Base-by-base conservation (phyloP, 345 rosid species). In the Eutrema heterophyllum region DNA sequence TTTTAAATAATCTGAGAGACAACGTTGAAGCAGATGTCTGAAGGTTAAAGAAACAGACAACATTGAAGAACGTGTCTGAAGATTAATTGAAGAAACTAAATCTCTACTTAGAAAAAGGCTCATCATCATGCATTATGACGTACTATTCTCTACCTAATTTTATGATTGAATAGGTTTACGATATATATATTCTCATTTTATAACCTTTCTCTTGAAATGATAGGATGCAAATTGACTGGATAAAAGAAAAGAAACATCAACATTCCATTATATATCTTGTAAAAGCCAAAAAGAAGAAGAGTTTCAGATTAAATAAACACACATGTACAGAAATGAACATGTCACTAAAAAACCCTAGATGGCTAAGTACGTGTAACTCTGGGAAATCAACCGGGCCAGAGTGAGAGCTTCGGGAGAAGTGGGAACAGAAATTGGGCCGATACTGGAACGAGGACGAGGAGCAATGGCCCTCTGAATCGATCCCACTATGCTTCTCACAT, bases 401-500 rank as follows among this genome's bases (percentile, higher is more conserved):
- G 98, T 94, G 59, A 89, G 87, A 58, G 98, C 96, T 84, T 89
- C 98, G 6, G 97, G 97, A 44, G 96, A 85, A 72, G 90, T 93
- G 59, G 97, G 93, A 65, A 86, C 87, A 16, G 89, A 39, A 68
- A 88, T 86, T 24, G 85, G 81, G 24, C 86, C 81, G 35, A 85
- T 35, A 18, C 43, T 72, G 5, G 88, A 70, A 80, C 81, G 71
- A 50, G 83, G 81, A 60, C 81, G 81, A 9, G 98, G 98, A 7
- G 97, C 80, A 70, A 94, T 94, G 54, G 97, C 95, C 85, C 98
- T 89, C 83, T 94, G 98, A 68, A 94, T 97, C 7, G 97, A 94
- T 7, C 93, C 95, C 50, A 94, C 92, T 35, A 91, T 86, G 79
- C 89, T 86, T 4, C 93, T 88, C 46, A 94, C 90, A 33, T 91